Percentiles rank a stretch among this genome's conserved stretches.
Evolutionary conservation across 2,329 filamentous ascomycete species (phyloP).

Genomic region (Colletotrichum ledebouriae): DNA sequence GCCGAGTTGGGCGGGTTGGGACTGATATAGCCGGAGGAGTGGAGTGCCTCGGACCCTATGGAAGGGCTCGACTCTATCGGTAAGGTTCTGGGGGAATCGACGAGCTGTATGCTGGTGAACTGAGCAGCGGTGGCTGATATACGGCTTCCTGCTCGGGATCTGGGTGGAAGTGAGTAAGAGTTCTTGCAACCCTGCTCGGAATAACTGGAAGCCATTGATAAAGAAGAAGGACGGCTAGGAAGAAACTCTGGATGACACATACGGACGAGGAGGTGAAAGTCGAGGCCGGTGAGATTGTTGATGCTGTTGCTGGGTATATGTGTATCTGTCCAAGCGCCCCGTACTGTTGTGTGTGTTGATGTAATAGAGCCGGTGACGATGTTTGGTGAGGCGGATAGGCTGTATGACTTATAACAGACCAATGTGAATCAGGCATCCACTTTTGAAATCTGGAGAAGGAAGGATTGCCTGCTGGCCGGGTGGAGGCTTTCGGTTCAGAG

Average conservation of each 20-base stretch:
- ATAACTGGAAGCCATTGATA: constrained; percentile 48
- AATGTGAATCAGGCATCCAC: constrained; percentile 37
- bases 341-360: constrained; percentile 17
- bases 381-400: constrained; percentile 23
- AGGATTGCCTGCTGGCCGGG: constrained; percentile 38
- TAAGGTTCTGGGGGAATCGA: constrained; percentile 46
- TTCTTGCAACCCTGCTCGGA: constrained; percentile 48
- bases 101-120: constrained; percentile 47
- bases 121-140: constrained; percentile 48
- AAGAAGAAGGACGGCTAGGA: constrained; percentile 44
- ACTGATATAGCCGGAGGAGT: constrained; percentile 48
- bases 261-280: constrained; percentile 43
- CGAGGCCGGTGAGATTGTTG: constrained; percentile 17
- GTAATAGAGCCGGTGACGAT: constrained; percentile 37
- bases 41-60: constrained; percentile 45
- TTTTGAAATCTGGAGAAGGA: constrained; percentile 37
- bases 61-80: constrained; percentile 45
- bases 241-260: constrained; percentile 48
- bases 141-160: constrained; percentile 50
- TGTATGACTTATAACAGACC: constrained; percentile 40
- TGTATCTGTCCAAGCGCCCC: constrained; percentile 34
- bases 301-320: constrained; percentile 20
- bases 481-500: constrained; percentile 42
- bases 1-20: constrained; percentile 45
- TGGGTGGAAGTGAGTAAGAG: constrained; percentile 53